phyloP scores from a whole-genome alignment of 2,329 filamentous ascomycete species.

The Penicillium psychrosexuale region DNA sequence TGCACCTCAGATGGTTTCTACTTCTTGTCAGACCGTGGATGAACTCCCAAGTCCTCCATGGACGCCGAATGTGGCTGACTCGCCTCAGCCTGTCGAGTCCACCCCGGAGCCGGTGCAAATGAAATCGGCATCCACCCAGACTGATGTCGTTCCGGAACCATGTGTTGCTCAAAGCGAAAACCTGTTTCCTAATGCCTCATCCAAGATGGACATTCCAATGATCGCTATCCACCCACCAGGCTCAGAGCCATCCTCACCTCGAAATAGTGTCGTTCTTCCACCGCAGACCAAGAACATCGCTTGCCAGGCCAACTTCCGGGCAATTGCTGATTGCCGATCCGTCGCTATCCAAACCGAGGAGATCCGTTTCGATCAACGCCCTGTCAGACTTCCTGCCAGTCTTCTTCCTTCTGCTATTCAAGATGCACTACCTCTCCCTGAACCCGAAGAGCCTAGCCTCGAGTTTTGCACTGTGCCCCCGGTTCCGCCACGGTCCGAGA shows the following conservation, averaged over 20 bases:
- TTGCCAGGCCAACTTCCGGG: constrained; percentile 68
- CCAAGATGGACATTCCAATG: constrained; percentile 63
- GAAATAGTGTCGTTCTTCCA: constrained; percentile 70
- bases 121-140: constrained; percentile 36
- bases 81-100: constrained; percentile 11
- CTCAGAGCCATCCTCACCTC: constrained; percentile 77
- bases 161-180: constrained; percentile 13
- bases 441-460: constrained; percentile 27
- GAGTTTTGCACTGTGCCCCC: constrained; percentile 35
- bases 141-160: constrained; percentile 23
- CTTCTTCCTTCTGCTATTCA: constrained; percentile 73
- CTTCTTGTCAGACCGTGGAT: constrained; percentile 44
- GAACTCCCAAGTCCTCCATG: constrained; percentile 36
- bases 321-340: constrained; percentile 49
- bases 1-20: constrained; percentile 39
- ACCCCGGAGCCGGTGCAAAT: constrained; percentile 16
- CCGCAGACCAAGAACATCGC: constrained; percentile 76
- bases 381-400: constrained; percentile 71
- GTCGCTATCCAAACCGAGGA: constrained; percentile 81
- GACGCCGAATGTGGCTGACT: constrained; percentile 32
- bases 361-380: constrained; percentile 76
- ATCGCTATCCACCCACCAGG: constrained; percentile 89
- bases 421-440: constrained; percentile 44
- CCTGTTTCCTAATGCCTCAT: constrained; percentile 13
- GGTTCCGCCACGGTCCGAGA: constrained; percentile 34